Evolutionary conservation across 2,329 filamentous ascomycete species (phyloP).

Genomic region (Coniella lustricola): DNA sequence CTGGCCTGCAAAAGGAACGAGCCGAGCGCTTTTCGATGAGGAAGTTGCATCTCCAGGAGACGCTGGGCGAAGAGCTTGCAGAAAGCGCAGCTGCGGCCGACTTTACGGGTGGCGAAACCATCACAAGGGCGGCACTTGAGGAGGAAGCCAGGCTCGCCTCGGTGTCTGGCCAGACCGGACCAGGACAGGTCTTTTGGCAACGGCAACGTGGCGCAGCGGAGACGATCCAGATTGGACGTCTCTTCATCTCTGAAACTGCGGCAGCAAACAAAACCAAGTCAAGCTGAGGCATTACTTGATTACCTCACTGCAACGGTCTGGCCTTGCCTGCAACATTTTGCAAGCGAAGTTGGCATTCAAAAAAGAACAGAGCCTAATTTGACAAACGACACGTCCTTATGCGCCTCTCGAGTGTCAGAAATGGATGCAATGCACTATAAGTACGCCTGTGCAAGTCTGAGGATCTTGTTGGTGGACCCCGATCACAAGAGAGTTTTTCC

Average conservation of each 20-base stretch:
- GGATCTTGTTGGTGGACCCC: too few relatives aligned
- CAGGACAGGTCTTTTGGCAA: conserved; percentile 55
- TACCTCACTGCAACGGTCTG: too few relatives aligned
- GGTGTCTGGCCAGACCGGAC: conserved; percentile 39
- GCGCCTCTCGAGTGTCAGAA: too few relatives aligned
- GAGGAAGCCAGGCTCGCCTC: conserved; percentile 52
- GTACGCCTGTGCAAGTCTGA: too few relatives aligned
- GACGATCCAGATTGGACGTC: conserved; percentile 49
- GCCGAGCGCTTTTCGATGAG: conserved; percentile 74
- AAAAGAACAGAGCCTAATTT: too few relatives aligned
- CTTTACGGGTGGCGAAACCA: conserved; percentile 49
- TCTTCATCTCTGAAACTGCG: conserved; percentile 42
- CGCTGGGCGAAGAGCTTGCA: conserved; percentile 50
- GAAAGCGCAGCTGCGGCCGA: conserved; percentile 41
- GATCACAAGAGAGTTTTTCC: too few relatives aligned
- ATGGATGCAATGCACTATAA: too few relatives aligned
- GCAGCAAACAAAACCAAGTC: conserved; percentile 15
- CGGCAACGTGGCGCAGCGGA: conserved; percentile 52
- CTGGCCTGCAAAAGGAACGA: conserved; percentile 77
- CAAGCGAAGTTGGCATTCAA: too few relatives aligned
- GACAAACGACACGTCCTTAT: too few relatives aligned
- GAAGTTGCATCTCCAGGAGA: conserved; percentile 71
- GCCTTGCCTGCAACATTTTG: too few relatives aligned
- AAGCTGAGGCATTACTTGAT: not conserved
- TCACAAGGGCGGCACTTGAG: conserved; percentile 58